phyloP scores from a whole-genome alignment of 768 basidiomycete genomes.

The Tremella fuciformis region DNA sequence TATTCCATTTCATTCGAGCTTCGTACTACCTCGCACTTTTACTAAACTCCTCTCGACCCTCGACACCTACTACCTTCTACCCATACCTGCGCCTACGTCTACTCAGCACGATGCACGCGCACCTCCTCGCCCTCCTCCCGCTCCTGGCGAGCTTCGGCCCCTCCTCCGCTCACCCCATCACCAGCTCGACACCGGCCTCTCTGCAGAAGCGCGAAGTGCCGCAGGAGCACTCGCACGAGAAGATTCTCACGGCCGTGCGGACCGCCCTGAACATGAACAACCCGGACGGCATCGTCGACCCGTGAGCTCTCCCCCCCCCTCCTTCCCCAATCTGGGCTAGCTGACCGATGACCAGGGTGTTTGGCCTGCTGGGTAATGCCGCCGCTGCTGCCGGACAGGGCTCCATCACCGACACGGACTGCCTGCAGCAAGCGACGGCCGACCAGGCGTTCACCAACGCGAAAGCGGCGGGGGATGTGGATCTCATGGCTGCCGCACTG shows the following conservation, averaged over 20 bases:
- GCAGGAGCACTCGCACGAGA: slow-evolving; percentile 69
- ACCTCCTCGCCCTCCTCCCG: slow-evolving; percentile 25
- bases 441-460: slow-evolving; percentile 73
- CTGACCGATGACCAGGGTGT: slow-evolving; percentile 25
- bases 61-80: slow-evolving; percentile 53
- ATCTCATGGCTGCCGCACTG: slow-evolving; percentile 61
- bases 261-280: slow-evolving; percentile 60
- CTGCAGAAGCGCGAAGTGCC: slow-evolving; percentile 61
- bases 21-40: slow-evolving; percentile 14
- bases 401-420: slow-evolving; percentile 61
- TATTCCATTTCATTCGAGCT: background rate
- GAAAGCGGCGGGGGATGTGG: slow-evolving; percentile 61
- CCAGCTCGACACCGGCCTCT: background rate
- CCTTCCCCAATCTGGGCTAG: background rate
- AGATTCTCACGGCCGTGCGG: slow-evolving; percentile 59
- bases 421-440: slow-evolving; percentile 65
- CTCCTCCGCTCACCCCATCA: slow-evolving; percentile 54
- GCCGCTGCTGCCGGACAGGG: slow-evolving; percentile 62
- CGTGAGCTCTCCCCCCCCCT: slow-evolving; percentile 34
- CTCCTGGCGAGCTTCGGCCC: slow-evolving; percentile 52
- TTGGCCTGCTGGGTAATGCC: slow-evolving; percentile 64
- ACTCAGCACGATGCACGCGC: slow-evolving; percentile 39
- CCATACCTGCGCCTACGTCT: too few relatives aligned
- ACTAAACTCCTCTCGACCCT: slow-evolving; percentile 50
- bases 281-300: slow-evolving; percentile 61